Conservation (phyloP, 169 alveolate genomes). For the Plasmodium knowlesi region DNA sequence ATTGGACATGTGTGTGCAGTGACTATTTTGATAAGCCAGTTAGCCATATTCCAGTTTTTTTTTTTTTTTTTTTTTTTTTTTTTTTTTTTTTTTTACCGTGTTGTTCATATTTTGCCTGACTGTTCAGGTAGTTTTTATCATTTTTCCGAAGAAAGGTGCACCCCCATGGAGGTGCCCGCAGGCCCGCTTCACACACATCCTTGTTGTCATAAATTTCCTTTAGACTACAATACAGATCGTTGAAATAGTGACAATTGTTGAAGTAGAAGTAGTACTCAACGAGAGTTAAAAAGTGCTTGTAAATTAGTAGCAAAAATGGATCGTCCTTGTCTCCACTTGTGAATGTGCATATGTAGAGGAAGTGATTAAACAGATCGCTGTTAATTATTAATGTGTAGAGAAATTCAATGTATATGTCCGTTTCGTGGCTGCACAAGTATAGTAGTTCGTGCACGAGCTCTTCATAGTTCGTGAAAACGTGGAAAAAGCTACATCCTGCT, state of each 20-base stretch:
- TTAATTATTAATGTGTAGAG: conserved; percentile 36
- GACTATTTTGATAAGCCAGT: not conserved
- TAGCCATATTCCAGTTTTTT: not conserved
- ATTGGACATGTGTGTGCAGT: not conserved
- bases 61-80: not conserved
- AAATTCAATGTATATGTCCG: conserved; percentile 51
- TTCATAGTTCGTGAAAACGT: conserved; percentile 6
- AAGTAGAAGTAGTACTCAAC: conserved; percentile 40
- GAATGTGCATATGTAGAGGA: conserved; percentile 38
- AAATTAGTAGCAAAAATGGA: conserved; percentile 3
- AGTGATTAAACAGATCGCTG: conserved; percentile 32
- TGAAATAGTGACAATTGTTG: conserved; percentile 2
- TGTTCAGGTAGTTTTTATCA: not conserved
- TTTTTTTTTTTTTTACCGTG: not conserved
- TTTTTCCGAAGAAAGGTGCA: not conserved
- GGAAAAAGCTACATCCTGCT: not conserved
- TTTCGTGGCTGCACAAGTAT: conserved; percentile 10
- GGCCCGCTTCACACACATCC: not conserved
- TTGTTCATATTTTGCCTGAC: not conserved
- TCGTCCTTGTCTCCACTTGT: conserved; percentile 35
- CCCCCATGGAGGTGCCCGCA: not conserved
- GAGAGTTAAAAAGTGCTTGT: conserved; percentile 28
- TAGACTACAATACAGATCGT: conserved; percentile 8
- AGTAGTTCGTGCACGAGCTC: conserved; percentile 1
- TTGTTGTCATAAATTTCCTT: conserved; percentile 9